These are phyloP conservation scores for Candida coquimbonensis DNA, from an alignment of 805 yeast species.

Conservation along the genomic window DNA sequence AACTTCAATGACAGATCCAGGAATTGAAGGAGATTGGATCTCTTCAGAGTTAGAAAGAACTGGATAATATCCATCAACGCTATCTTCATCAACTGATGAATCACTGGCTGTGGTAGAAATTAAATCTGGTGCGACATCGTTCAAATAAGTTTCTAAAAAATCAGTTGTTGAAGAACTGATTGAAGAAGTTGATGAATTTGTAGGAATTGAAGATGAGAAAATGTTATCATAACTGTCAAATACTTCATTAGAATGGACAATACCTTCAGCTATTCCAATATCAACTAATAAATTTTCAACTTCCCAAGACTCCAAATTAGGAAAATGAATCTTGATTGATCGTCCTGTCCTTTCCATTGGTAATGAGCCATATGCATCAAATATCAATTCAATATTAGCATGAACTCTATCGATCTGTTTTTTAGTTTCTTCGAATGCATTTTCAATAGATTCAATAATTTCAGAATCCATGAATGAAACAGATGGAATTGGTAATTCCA, in stretches of 20 bases:
- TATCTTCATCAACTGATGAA: conserved; percentile 6
- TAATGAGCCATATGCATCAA: conserved; percentile 55
- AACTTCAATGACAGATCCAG: too few relatives aligned
- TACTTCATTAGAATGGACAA: conserved; percentile 33
- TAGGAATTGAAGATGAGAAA: background rate
- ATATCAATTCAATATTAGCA: conserved; percentile 35
- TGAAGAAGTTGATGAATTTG: background rate
- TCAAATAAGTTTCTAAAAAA: conserved; percentile 4
- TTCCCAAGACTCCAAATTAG: conserved; percentile 56
- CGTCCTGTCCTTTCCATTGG: conserved; percentile 45
- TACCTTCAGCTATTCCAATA: conserved; percentile 51
- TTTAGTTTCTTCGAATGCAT: conserved; percentile 32
- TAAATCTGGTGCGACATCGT: conserved; percentile 18
- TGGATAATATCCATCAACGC: conserved; percentile 2
- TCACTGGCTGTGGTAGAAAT: conserved; percentile 5
- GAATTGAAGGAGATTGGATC: conserved; percentile 4
- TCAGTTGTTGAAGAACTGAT: background rate
- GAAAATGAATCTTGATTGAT: conserved; percentile 55
- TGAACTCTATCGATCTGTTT: conserved; percentile 35
- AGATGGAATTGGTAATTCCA: conserved; percentile 31
- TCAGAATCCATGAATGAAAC: conserved; percentile 38
- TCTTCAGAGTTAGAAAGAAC: conserved; percentile 4
- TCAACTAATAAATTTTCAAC: conserved; percentile 53
- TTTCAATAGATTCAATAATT: conserved; percentile 31
- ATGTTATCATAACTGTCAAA: background rate